Conservation (phyloP, 139 green algal species). For the Picochlorum costavermella region DNA sequence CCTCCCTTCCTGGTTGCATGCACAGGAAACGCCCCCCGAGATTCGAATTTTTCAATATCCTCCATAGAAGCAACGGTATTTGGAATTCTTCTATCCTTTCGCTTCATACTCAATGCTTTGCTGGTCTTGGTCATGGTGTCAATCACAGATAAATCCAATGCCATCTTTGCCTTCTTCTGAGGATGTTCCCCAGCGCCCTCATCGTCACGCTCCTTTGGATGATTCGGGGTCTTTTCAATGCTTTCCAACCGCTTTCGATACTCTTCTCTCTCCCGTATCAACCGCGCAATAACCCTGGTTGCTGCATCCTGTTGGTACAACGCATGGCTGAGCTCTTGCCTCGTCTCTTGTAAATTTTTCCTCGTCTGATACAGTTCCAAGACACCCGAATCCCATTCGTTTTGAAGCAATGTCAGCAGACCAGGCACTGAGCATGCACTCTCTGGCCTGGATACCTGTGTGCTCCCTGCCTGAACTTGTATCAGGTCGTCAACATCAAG, state of each 20-base stretch:
- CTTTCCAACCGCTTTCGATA: slow-evolving; percentile 17
- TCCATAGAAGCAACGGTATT: slow-evolving; percentile 50
- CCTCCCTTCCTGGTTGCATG: slow-evolving; percentile 81
- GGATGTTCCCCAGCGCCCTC: background rate
- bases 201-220: background rate
- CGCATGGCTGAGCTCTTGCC: slow-evolving; percentile 83
- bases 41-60: slow-evolving; percentile 44
- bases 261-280: slow-evolving; percentile 65
- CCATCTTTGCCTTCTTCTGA: slow-evolving; percentile 8
- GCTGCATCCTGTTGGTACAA: slow-evolving; percentile 97
- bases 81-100: slow-evolving; percentile 75
- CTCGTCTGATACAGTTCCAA: slow-evolving; percentile 78
- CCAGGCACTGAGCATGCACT: slow-evolving; percentile 85
- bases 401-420: slow-evolving; percentile 84
- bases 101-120: slow-evolving; percentile 50
- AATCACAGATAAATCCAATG: slow-evolving; percentile 31
- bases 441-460: slow-evolving; percentile 69
- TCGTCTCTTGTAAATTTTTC: slow-evolving; percentile 54
- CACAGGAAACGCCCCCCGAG: slow-evolving; percentile 62
- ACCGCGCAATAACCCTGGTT: slow-evolving; percentile 65
- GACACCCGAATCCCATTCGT: slow-evolving; percentile 94
- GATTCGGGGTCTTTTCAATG: background rate
- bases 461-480: slow-evolving; percentile 51
- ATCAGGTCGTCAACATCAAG: slow-evolving; percentile 77
- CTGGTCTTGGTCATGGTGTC: slow-evolving; percentile 26